Conservation (phyloP, 192 early-diverging fungal genomes). For the Linnemannia schmuckeri region DNA sequence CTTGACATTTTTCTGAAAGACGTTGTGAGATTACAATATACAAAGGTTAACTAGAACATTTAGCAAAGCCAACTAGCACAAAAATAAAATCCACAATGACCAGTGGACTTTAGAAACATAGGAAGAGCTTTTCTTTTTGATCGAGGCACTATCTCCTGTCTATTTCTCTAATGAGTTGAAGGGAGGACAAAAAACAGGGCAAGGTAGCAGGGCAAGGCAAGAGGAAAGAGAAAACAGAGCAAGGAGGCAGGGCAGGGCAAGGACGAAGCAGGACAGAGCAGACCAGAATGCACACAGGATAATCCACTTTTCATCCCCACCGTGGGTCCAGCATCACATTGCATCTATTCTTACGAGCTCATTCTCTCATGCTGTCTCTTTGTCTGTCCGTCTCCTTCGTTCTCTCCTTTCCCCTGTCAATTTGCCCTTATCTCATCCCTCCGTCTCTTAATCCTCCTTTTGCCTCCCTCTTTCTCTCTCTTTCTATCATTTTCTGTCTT, state of each 20-base stretch:
- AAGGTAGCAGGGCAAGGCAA: not conserved
- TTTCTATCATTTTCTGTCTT: not conserved
- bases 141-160: not conserved
- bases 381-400: not conserved
- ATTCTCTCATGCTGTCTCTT: not conserved
- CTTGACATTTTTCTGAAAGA: not conserved
- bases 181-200: not conserved
- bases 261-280: constrained; percentile 5
- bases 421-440: not conserved
- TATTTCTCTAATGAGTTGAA: not conserved
- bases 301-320: not conserved
- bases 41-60: not conserved
- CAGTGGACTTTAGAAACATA: not conserved
- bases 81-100: not conserved
- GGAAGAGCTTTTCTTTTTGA: not conserved
- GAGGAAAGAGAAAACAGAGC: not conserved
- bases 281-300: not conserved
- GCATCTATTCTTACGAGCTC: not conserved
- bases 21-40: not conserved
- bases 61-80: not conserved
- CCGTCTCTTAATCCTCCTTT: not conserved
- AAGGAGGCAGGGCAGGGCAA: not conserved
- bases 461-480: not conserved
- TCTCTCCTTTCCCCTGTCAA: not conserved
- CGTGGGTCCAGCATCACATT: not conserved